phyloP scores from a whole-genome alignment of 1,139 yeast species.

The Candida glucosophila region DNA sequence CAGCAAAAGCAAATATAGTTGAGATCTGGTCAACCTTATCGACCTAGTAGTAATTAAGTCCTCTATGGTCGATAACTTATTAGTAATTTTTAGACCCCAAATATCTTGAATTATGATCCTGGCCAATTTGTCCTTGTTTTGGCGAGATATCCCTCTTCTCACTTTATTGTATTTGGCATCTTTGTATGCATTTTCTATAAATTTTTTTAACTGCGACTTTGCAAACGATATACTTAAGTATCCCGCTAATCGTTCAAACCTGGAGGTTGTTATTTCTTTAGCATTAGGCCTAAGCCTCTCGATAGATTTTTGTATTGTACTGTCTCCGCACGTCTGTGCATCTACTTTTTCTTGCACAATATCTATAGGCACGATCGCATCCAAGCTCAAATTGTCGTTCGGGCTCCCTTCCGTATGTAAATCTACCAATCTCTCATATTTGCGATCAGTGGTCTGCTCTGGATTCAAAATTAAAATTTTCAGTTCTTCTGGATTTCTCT shows the following conservation, averaged over 20 bases:
- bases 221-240: slow-evolving; percentile 12
- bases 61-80: slow-evolving; percentile 21
- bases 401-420: slow-evolving; percentile 3
- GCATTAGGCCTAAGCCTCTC: slow-evolving; percentile 8
- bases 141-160: slow-evolving; percentile 6
- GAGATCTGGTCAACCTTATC: slow-evolving; percentile 31
- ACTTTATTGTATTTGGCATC: slow-evolving; percentile 2
- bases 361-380: background rate
- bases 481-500: background rate
- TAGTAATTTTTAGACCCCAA: slow-evolving; percentile 31
- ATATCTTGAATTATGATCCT: slow-evolving; percentile 21
- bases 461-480: slow-evolving; percentile 12
- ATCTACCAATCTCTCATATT: slow-evolving; percentile 5
- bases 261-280: slow-evolving; percentile 6
- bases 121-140: slow-evolving; percentile 10
- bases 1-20: slow-evolving; percentile 41
- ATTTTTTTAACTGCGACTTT: slow-evolving; percentile 13
- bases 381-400: background rate
- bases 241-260: slow-evolving; percentile 6
- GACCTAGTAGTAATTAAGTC: slow-evolving; percentile 31
- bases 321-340: slow-evolving; percentile 1
- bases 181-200: slow-evolving; percentile 8
- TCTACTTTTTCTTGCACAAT: slow-evolving; percentile 1
- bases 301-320: slow-evolving; percentile 5
- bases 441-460: slow-evolving; percentile 8